Conservation (phyloP, 176 grass and related monocot species). For the Raddia distichophylla region DNA sequence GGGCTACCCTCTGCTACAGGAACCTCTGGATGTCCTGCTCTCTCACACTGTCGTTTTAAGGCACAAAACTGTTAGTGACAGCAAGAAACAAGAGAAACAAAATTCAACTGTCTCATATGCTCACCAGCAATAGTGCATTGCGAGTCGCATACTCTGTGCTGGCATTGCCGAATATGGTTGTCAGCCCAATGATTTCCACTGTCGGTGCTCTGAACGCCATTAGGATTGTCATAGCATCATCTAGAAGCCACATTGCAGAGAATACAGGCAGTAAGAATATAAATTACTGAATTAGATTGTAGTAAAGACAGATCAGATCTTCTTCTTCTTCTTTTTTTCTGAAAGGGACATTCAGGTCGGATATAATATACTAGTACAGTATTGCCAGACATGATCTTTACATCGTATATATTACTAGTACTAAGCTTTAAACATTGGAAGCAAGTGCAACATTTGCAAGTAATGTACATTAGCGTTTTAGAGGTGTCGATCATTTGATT, state of each 20-base stretch:
- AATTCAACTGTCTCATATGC: neutral
- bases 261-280: slow-evolving; percentile 21
- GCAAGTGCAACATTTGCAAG: neutral
- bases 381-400: neutral
- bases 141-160: slow-evolving; percentile 63
- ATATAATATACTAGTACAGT: neutral
- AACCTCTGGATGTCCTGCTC: slow-evolving; percentile 80
- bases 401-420: neutral
- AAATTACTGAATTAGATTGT: neutral
- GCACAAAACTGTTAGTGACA: slow-evolving; percentile 1
- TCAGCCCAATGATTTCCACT: slow-evolving; percentile 78
- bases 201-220: slow-evolving; percentile 80
- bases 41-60: slow-evolving; percentile 89
- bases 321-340: no score
- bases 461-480: neutral
- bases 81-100: slow-evolving; percentile 1
- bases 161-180: slow-evolving; percentile 88
- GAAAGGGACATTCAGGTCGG: neutral
- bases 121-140: slow-evolving; percentile 88
- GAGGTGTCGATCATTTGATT: neutral
- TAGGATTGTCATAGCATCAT: slow-evolving; percentile 93
- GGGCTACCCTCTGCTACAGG: slow-evolving; percentile 86
- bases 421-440: neutral
- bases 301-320: no score
- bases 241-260: slow-evolving; percentile 39